Conservation (phyloP, 306 rosid species). For the Cucurbita moschata region DNA sequence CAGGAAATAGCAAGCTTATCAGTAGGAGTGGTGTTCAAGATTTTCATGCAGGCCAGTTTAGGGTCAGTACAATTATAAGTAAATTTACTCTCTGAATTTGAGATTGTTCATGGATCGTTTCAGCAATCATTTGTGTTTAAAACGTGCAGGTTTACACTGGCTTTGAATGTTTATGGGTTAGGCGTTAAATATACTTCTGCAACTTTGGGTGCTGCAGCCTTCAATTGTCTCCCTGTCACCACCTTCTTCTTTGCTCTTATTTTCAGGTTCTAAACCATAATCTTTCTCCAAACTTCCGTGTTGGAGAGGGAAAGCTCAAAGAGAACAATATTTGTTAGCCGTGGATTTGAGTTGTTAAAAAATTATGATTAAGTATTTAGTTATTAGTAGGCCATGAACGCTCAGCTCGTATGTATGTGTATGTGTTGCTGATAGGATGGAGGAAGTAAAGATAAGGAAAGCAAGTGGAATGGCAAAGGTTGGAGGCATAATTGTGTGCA, state of each 20-base stretch:
- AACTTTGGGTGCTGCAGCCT: conserved; percentile 60
- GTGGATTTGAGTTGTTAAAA: no score
- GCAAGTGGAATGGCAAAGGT: conserved; percentile 31
- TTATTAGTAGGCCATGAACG: no score
- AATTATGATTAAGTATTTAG: no score
- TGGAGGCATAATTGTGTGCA: conserved; percentile 24
- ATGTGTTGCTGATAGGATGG: conserved; percentile 20
- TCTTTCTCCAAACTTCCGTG: no score
- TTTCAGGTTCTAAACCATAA: conserved; percentile 19
- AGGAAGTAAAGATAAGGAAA: conserved; percentile 28
- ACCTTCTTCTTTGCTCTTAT: conserved; percentile 65
- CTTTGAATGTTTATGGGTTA: conserved; percentile 42
- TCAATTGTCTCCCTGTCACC: conserved; percentile 62
- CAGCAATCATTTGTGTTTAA: neutral
- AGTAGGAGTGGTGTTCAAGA: conserved; percentile 40
- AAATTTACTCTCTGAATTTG: neutral
- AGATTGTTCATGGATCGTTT: neutral
- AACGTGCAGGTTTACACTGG: conserved; percentile 36
- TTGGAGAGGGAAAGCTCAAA: no score
- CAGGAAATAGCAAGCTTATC: conserved; percentile 7
- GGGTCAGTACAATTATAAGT: conserved; percentile 28
- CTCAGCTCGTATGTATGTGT: no score
- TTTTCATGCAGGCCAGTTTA: conserved; percentile 35
- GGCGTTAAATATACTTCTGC: conserved; percentile 57
- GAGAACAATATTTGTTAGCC: no score